These are phyloP conservation scores for Scolecobasidium constrictum DNA, from an alignment of 2,329 filamentous ascomycete species.

Conservation along the genomic window DNA sequence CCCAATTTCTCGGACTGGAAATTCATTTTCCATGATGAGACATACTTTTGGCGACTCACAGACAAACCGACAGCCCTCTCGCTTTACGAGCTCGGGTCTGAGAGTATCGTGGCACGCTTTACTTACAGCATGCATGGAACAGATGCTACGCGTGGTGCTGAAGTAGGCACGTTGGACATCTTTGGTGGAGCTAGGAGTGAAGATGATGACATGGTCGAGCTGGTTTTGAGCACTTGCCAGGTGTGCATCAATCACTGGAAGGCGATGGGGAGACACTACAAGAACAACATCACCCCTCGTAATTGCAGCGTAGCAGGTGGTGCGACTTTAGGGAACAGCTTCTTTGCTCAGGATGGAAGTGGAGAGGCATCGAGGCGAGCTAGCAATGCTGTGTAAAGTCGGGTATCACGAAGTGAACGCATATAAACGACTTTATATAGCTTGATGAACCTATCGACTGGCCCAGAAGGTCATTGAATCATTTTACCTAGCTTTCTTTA, in stretches of 20 bases:
- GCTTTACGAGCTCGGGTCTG: neutral
- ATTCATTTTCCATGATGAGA: neutral
- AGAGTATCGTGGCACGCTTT: slow-evolving; percentile 8
- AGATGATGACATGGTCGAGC: neutral
- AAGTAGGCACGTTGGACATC: slow-evolving; percentile 6
- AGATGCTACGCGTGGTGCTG: slow-evolving; percentile 5
- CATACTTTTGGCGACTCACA: neutral
- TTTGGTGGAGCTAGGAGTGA: slow-evolving; percentile 2
- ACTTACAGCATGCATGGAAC: slow-evolving; percentile 6
- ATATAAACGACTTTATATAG: no score
- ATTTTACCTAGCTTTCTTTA: no score
- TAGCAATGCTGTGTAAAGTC: no score
- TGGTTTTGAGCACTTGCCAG: neutral
- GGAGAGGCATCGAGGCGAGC: neutral
- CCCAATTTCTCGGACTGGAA: slow-evolving; percentile 8
- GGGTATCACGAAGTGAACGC: no score
- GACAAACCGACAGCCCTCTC: slow-evolving; percentile 2
- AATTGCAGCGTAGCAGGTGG: neutral
- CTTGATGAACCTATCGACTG: no score
- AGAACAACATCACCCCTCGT: neutral
- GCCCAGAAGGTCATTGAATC: no score
- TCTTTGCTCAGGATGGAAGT: neutral
- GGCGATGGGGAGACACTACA: slow-evolving; percentile 7
- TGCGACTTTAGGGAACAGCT: neutral
- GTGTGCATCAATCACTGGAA: slow-evolving; percentile 8